Base-by-base conservation (phyloP, 2,329 filamentous ascomycete genomes). In the Anisogramma anomala region DNA sequence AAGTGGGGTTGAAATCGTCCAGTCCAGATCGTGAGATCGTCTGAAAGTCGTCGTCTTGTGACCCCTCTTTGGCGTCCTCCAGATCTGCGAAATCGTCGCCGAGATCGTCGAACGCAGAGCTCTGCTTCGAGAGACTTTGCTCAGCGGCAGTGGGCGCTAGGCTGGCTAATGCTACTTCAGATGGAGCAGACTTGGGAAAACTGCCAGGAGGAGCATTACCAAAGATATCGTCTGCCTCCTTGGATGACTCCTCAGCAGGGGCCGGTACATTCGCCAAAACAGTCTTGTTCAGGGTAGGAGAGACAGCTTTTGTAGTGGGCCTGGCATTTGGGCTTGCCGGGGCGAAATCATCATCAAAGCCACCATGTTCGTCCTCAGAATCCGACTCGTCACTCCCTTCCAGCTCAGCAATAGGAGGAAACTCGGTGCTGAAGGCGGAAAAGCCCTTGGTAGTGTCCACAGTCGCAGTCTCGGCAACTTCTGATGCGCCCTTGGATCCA, bases 301-400 rank as follows among this genome's bases (percentile, higher is more conserved):
- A 56, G 32, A 47, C 52, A 23, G 50, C 50, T 39, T 53, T 54
- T 39, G 50, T 48, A 1, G 37, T 25, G 4, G 43, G 22, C 50
- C 65, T 68, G 22, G 57, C 51, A 19, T 58, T 55, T 18, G 69
- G 66, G 4, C 71, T 72, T 2, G 74, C 72, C 11, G 84, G 77
- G 0, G 83, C 80, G 57, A 96, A 96, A 59, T 95, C 82, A 56
- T 98, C 91, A 36, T 93, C 89, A 55, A 96, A 96, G 0, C 88
- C 86, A 31, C 84, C 86, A 36, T 75, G 74, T 35, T 85, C 84
- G 45, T 77, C 83, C 41, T 79, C 81, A 22, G 80, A 82, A 44
- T 93, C 86, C 22, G 83, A 88, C n/a, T 93, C 82, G 18, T 89
- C 84, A 43, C 88, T 82, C 22, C 77, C 72, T 47, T 84, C 82